Evolutionary conservation across 805 yeast species (phyloP).

Genomic region (Ogataea corticis): DNA sequence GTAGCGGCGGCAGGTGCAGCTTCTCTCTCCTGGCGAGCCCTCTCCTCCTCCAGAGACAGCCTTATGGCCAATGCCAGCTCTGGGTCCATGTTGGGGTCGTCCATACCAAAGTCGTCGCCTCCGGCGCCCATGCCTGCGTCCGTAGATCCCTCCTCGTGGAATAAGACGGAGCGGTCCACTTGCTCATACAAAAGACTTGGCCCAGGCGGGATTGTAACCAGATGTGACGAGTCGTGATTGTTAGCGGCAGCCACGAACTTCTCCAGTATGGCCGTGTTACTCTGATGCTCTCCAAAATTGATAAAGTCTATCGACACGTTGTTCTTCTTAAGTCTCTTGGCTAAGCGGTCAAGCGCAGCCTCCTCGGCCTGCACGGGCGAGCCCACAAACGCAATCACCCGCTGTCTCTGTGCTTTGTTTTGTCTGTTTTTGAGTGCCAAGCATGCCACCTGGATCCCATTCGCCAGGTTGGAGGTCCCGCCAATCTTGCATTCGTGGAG

Average conservation of each 20-base stretch:
- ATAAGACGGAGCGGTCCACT: constrained; percentile 72
- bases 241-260: constrained; percentile 74
- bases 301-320: constrained; percentile 86
- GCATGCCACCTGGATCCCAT: constrained; percentile 91
- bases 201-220: constrained; percentile 87
- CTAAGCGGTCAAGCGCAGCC: constrained; percentile 76
- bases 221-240: constrained; percentile 74
- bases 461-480: constrained; percentile 67
- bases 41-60: constrained; percentile 92
- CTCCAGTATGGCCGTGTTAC: constrained; percentile 76
- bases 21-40: constrained; percentile 83
- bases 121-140: constrained; percentile 41
- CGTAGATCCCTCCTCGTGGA: constrained; percentile 56
- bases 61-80: constrained; percentile 95
- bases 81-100: constrained; percentile 92
- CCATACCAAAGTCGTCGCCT: constrained; percentile 60
- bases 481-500: constrained; percentile 73
- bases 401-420: constrained; percentile 86
- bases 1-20: constrained; percentile 32
- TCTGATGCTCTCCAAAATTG: constrained; percentile 86
- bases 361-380: constrained; percentile 73
- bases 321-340: constrained; percentile 91
- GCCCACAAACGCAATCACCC: constrained; percentile 88
- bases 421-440: constrained; percentile 95
- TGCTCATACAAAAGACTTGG: constrained; percentile 81